Percentiles rank a stretch among this genome's conserved stretches.
phyloP scores from a whole-genome alignment of 257 asterid genomes.

The Petrea volubilis region DNA sequence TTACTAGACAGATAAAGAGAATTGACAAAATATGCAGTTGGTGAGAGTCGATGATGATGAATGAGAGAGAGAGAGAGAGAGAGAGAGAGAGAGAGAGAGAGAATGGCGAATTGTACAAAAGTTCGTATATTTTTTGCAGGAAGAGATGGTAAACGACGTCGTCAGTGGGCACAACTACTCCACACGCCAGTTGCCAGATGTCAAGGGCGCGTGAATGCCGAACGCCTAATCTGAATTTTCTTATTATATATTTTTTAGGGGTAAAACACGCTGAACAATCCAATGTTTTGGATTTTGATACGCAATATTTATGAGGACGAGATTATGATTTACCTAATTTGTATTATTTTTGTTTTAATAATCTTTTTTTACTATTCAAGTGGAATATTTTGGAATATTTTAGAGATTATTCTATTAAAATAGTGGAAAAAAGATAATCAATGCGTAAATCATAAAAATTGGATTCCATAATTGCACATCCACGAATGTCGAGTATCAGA shows the following conservation, averaged over 20 bases:
- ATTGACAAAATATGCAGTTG: constrained; percentile 26
- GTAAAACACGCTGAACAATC: not conserved
- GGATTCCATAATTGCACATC: too few species aligned
- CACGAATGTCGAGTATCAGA: too few species aligned
- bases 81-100: too few species aligned
- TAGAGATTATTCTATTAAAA: too few species aligned
- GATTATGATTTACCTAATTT: too few species aligned
- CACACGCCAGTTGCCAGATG: constrained; percentile 42
- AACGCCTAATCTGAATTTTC: constrained; percentile 15
- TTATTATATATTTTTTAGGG: not conserved
- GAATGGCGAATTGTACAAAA: constrained; percentile 9
- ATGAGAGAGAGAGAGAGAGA: too few species aligned
- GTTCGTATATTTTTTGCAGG: constrained; percentile 20
- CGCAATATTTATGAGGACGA: too few species aligned
- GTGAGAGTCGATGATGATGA: constrained; percentile 21
- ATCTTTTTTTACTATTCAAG: too few species aligned
- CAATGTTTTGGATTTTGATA: not conserved
- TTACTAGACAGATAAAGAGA: constrained; percentile 20
- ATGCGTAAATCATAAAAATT: too few species aligned
- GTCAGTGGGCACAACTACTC: constrained; percentile 28
- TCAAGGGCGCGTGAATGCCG: constrained; percentile 27
- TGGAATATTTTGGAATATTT: too few species aligned
- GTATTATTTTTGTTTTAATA: too few species aligned
- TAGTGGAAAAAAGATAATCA: too few species aligned
- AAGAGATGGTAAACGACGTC: constrained; percentile 27